Evolutionary conservation across 2,329 filamentous ascomycete species (phyloP), one percentile per base, ranked within the genome.

Genomic region (Cytospora chrysosperma): DNA sequence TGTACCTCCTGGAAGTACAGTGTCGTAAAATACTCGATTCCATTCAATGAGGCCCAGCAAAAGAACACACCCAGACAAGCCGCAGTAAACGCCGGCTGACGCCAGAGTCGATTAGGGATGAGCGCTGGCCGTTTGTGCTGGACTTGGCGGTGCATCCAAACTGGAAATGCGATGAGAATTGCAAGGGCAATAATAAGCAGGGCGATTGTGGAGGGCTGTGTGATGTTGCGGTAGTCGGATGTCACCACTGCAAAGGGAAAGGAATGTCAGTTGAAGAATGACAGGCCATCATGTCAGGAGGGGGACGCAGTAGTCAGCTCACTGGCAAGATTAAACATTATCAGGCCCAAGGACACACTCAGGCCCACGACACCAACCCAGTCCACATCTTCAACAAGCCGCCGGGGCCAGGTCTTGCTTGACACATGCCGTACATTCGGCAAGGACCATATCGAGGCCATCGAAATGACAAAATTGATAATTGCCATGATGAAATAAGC

Each of bases 21-120:
- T 52, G 77, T 79, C 9, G 75, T 75, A 51, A 81, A 81, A n/a
- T 78, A 76, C 64, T 83, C 78, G 43, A 82, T 78, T 0, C 75
- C 74, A 26, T 83, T 82, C 19, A 80, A 67, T 0, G 77, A 78
- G 0, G 78, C 81, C 72, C 76, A 81, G 2, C 77, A 76, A 2
- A 84, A 69, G 12, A 82, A 75, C 0, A 84, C 77, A 1, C 78
- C 78, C 1, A 83, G 68, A 64, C 85, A 88, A 9, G 85, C 78
- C 1, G 76, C 77, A 0, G 82, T 82, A 66, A 88, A 88, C 2
- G 81, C 74, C 0, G 73, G 71, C 32, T 85, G 86, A 4, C 74
- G 77, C 86, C 85, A 88, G 0, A 88, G 72, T 0, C 77, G 79
- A 66, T 88, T 88, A 0, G 86, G 85, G 5, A 88, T 86, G 3